Percentiles rank a stretch among this genome's conserved stretches.
These are phyloP conservation scores for Saccharomycopsis sp. DNA, from an alignment of 805 yeast species.

Conservation along the genomic window DNA sequence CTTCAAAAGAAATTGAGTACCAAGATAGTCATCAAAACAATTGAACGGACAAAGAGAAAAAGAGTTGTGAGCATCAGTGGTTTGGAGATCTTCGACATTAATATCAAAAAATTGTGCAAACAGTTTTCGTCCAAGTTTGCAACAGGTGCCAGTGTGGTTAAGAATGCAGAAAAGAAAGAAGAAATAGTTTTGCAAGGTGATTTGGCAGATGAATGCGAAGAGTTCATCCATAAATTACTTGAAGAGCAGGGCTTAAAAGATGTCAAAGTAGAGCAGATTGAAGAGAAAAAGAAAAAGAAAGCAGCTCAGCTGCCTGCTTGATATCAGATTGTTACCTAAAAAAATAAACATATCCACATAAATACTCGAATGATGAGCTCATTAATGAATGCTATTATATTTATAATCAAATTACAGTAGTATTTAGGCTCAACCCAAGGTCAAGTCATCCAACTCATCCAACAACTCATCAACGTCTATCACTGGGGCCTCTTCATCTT, in stretches of 20 bases:
- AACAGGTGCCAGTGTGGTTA: slow-evolving; percentile 88
- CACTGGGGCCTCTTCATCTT: slow-evolving; percentile 78
- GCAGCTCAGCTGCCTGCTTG: slow-evolving; percentile 9
- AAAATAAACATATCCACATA: background rate
- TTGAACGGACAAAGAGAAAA: slow-evolving; percentile 84
- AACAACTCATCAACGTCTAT: slow-evolving; percentile 85
- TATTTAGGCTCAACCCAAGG: too few species aligned
- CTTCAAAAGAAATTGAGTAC: slow-evolving; percentile 68
- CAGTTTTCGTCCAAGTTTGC: slow-evolving; percentile 91
- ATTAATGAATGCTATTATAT: too few species aligned
- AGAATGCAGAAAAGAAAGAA: slow-evolving; percentile 84
- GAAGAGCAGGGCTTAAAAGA: slow-evolving; percentile 76
- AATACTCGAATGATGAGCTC: too few species aligned
- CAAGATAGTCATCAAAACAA: slow-evolving; percentile 74
- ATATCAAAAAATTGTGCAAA: slow-evolving; percentile 84
- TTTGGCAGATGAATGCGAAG: slow-evolving; percentile 85
- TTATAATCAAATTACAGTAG: too few species aligned
- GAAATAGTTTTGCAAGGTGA: slow-evolving; percentile 93
- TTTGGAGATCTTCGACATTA: slow-evolving; percentile 79
- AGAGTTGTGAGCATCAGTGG: slow-evolving; percentile 82
- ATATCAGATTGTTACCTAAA: background rate
- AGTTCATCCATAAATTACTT: slow-evolving; percentile 56
- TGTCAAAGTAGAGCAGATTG: slow-evolving; percentile 82
- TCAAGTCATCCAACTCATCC: slow-evolving; percentile 93
- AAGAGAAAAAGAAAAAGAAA: slow-evolving; percentile 52